phyloP scores from a whole-genome alignment of 2,329 filamentous ascomycete species.

The Phialophora tarda region DNA sequence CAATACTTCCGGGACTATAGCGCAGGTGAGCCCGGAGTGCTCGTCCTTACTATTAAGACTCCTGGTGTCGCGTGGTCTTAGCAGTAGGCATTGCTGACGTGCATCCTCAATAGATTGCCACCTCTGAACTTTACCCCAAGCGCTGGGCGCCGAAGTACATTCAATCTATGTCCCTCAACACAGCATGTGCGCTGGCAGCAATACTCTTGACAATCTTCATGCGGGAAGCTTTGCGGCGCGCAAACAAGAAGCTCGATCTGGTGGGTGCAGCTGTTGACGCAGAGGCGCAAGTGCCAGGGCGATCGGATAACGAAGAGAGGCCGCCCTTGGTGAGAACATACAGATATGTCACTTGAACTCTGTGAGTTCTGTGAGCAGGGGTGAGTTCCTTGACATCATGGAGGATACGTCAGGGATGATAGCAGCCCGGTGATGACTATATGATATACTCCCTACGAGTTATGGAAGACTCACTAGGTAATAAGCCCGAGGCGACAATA shows the following conservation, averaged over 20 bases:
- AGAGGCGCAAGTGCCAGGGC: not conserved
- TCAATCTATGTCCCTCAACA: constrained; percentile 32
- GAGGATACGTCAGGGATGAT: too few relatives aligned
- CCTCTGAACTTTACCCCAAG: constrained; percentile 35
- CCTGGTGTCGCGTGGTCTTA: not conserved
- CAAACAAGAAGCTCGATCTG: constrained; percentile 38
- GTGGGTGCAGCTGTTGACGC: not conserved
- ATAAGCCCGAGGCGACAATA: not conserved
- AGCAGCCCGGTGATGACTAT: not conserved
- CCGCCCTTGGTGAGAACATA: constrained; percentile 3
- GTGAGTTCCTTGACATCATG: not conserved
- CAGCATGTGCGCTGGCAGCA: constrained; percentile 30
- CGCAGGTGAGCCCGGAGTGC: constrained; percentile 18
- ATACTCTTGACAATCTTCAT: constrained; percentile 37
- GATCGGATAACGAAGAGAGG: not conserved
- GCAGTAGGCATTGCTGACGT: not conserved
- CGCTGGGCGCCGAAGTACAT: constrained; percentile 32
- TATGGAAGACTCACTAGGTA: not conserved
- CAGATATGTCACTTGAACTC: constrained; percentile 21
- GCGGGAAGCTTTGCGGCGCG: constrained; percentile 34
- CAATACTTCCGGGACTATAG: constrained; percentile 49
- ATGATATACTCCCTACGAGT: not conserved
- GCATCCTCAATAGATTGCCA: constrained; percentile 31
- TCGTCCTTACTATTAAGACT: not conserved
- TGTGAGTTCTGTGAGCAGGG: not conserved